phyloP scores from a whole-genome alignment of 2,329 filamentous ascomycete genomes.

The Aspergillus sp. region DNA sequence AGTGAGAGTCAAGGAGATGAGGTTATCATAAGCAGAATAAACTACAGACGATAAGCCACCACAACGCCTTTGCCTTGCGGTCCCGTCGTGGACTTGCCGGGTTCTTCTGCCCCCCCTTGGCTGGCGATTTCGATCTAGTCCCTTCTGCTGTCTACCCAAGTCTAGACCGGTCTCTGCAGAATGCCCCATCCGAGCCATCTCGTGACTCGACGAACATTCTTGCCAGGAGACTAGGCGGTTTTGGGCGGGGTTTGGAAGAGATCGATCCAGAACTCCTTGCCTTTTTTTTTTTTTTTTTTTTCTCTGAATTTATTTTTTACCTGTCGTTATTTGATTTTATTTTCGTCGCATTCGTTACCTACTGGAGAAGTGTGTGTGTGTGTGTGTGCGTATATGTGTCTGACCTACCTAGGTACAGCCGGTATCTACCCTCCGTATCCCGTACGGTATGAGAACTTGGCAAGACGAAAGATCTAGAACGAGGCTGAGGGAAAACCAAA shows the following conservation, averaged over 20 bases:
- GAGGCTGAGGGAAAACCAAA: background rate
- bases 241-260: background rate
- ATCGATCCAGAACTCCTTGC: background rate
- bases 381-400: no score
- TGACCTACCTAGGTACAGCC: no score
- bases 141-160: background rate
- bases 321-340: no score
- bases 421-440: no score
- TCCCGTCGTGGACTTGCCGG: background rate
- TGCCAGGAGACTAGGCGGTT: background rate
- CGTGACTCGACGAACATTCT: background rate
- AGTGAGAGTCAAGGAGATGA: background rate
- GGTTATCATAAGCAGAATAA: constrained; percentile 1
- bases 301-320: no score
- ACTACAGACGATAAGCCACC: background rate
- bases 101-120: background rate
- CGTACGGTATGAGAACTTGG: background rate
- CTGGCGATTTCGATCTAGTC: background rate
- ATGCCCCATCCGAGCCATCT: background rate
- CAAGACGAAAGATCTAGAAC: background rate
- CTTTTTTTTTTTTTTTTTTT: no score
- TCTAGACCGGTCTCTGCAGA: constrained; percentile 6
- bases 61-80: constrained; percentile 10
- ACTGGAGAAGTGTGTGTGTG: no score
- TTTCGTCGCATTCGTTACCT: no score